These are phyloP conservation scores for Saccharomycopsis phalli DNA, from an alignment of 1,139 yeast genomes.

Conservation along the genomic window DNA sequence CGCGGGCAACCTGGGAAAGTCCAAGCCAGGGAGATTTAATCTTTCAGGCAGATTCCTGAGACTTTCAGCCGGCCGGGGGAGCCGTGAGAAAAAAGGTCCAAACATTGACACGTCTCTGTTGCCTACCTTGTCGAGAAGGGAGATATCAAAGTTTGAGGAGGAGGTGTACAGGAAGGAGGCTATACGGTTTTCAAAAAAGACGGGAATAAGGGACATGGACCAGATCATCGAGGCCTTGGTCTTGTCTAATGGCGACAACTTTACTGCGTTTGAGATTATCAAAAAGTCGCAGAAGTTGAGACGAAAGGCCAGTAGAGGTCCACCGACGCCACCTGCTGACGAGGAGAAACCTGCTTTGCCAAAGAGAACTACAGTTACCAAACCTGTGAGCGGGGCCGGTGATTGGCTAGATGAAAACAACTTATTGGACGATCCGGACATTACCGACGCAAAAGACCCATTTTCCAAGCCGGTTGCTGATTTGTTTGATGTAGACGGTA, in stretches of 20 bases:
- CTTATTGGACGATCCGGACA: conserved; percentile 13
- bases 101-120: conserved; percentile 6
- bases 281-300: conserved; percentile 10
- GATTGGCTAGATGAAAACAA: conserved; percentile 17
- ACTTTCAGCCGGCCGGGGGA: neutral
- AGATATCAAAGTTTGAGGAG: conserved; percentile 15
- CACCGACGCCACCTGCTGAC: neutral
- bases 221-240: conserved; percentile 19
- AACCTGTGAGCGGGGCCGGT: conserved; percentile 12
- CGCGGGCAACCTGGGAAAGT: neutral
- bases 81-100: neutral
- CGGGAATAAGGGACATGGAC: conserved; percentile 13
- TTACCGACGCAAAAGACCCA: conserved; percentile 11
- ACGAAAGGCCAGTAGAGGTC: neutral
- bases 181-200: conserved; percentile 15
- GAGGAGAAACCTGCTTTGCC: conserved; percentile 16
- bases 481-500: conserved; percentile 18
- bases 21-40: conserved; percentile 1
- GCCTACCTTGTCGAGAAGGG: conserved; percentile 16
- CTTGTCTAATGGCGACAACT: conserved; percentile 19
- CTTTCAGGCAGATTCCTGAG: conserved; percentile 1
- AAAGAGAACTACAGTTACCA: conserved; percentile 13
- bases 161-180: conserved; percentile 20
- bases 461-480: conserved; percentile 17
- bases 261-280: conserved; percentile 19